Conservation (phyloP, 2,329 filamentous ascomycete genomes). For the Colletotrichum cereale region DNA sequence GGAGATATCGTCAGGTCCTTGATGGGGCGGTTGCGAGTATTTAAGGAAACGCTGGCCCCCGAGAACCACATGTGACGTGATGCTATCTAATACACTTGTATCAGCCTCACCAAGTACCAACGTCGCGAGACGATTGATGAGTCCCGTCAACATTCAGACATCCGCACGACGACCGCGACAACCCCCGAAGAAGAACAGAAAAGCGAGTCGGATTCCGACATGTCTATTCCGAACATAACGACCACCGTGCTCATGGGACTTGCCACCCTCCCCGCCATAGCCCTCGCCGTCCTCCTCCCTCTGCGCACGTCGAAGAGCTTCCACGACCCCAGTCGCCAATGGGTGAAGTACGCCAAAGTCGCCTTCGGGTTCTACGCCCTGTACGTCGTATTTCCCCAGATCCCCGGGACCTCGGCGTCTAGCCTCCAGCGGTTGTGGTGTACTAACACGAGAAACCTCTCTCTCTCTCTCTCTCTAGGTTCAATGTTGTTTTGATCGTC, state of each 20-base stretch:
- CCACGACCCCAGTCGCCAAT: conserved; percentile 44
- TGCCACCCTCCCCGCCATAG: conserved; percentile 39
- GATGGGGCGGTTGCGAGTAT: not conserved
- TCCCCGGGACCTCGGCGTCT: not conserved
- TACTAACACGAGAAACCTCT: not conserved
- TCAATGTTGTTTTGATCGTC: not conserved
- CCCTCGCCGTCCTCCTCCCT: conserved; percentile 43
- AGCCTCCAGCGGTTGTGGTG: conserved; percentile 19
- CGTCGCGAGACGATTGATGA: not conserved
- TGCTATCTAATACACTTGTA: not conserved
- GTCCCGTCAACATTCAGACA: too few relatives aligned
- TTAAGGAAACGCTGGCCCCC: not conserved
- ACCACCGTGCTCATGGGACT: conserved; percentile 39
- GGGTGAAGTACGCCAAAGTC: conserved; percentile 44
- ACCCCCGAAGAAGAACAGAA: not conserved
- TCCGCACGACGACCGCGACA: not conserved
- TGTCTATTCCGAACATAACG: conserved; percentile 22
- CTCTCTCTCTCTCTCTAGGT: too few relatives aligned
- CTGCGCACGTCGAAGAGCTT: conserved; percentile 41
- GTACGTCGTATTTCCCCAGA: conserved; percentile 42
- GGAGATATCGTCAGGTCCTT: not conserved
- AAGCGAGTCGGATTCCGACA: not conserved
- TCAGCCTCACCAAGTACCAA: not conserved
- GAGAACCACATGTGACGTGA: not conserved
- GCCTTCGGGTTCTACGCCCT: conserved; percentile 44